Base-by-base conservation (phyloP, 2,329 filamentous ascomycete species). In the Nothomitra cinnamomea region DNA sequence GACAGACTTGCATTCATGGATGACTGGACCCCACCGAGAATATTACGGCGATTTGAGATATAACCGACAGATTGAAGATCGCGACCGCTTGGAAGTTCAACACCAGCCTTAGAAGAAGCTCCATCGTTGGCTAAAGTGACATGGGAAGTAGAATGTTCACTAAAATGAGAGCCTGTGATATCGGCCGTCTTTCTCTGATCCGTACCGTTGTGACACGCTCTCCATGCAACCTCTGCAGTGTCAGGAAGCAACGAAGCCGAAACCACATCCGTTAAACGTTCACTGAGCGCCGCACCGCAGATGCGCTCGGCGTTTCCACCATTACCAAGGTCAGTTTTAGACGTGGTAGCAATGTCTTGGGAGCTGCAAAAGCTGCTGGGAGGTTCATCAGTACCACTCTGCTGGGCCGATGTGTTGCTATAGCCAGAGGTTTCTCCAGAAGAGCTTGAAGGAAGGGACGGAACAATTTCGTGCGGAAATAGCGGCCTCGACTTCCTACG, bases 401-500 rank as follows among this genome's bases (percentile, higher is more conserved):
- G 15, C n/a, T 49, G 15, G 13, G 24, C 7, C 17, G n/a, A 35
- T n/a, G 10, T 19, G n/a, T 17, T n/a, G 32, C 24, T 28, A 3
- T 24, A n/a, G 13, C 6, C 12, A 35, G n/a, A 35, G 4, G 22
- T 10, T 35, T 32, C 24, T 19, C 15, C 25, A 24, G 24, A 35
- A 32, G 15, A 35, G 45, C 25, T 49, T 19, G 3, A n/a, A 4
- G 12, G 24, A 17, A 15, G 25, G 2, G 45, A 35, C 8, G 45
- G 50, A 10, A 48, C 1, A 8, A 54, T 22, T 65, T 92, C 87
- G 65, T 88, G 81, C 8, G 83, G 78, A 25, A 86, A 79, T 38
- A 94, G 75, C 48, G 89, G 88, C 60, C 86, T 83, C 54, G 87
- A 87, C 71, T 90, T 94, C 60, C 90, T 80, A 61, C 90, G 79